Evolutionary conservation across 2,329 filamentous ascomycete species (phyloP).

Genomic region (Claviceps purpurea): DNA sequence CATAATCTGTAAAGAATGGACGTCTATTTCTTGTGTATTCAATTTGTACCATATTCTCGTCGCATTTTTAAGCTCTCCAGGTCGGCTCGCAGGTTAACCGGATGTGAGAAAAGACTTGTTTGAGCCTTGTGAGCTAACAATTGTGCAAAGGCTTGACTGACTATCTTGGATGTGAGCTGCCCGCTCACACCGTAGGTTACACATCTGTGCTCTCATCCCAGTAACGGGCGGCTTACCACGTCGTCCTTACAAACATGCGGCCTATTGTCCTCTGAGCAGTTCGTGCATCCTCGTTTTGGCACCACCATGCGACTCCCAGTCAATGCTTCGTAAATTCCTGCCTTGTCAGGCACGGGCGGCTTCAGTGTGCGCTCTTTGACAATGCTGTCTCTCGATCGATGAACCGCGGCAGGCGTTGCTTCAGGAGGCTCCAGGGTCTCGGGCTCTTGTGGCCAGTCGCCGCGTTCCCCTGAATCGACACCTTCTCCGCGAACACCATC

Average conservation of each 20-base stretch:
- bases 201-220: background rate
- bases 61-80: too few species aligned
- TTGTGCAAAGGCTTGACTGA: too few species aligned
- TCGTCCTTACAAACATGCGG: slow-evolving; percentile 19
- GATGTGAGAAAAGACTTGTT: too few species aligned
- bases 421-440: background rate
- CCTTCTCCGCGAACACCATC: slow-evolving; percentile 10
- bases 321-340: slow-evolving; percentile 14
- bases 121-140: too few species aligned
- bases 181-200: too few species aligned
- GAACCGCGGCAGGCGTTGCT: too few species aligned
- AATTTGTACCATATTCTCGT: too few species aligned
- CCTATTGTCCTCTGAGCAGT: slow-evolving; percentile 20
- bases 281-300: slow-evolving; percentile 7
- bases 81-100: too few species aligned
- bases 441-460: slow-evolving; percentile 7
- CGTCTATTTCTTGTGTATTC: background rate
- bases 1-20: background rate
- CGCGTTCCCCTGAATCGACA: background rate
- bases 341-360: slow-evolving; percentile 8
- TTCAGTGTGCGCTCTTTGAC: slow-evolving; percentile 8
- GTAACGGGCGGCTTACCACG: slow-evolving; percentile 6
- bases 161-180: too few species aligned
- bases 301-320: slow-evolving; percentile 9
- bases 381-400: slow-evolving; percentile 11